phyloP scores from a whole-genome alignment of 768 basidiomycete species.

The Suillus bovinus region DNA sequence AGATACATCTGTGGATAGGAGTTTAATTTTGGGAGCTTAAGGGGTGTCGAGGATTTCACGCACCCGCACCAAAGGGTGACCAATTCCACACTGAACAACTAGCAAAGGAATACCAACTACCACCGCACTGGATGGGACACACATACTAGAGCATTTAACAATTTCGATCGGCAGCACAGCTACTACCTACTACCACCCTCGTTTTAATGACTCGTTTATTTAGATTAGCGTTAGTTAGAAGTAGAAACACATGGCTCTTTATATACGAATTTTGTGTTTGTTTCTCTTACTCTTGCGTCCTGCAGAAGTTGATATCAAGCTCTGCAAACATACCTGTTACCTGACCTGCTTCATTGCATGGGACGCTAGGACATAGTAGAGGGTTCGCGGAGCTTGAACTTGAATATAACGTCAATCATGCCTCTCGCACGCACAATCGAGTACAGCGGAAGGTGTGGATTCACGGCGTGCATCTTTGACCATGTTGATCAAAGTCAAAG shows the following conservation, averaged over 20 bases:
- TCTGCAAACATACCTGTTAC: not conserved
- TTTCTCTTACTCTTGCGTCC: not conserved
- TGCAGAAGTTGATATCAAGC: not conserved
- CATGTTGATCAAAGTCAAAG: constrained; percentile 94
- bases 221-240: not conserved
- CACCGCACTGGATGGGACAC: not conserved
- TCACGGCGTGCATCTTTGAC: constrained; percentile 7
- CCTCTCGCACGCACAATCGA: not conserved
- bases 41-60: too few species aligned
- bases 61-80: not conserved
- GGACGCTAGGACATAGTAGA: not conserved
- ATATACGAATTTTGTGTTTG: not conserved
- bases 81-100: not conserved
- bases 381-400: not conserved
- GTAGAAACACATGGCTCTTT: not conserved
- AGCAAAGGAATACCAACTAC: not conserved
- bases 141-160: not conserved
- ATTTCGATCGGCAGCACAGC: not conserved
- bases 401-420: not conserved
- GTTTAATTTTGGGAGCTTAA: not conserved
- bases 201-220: not conserved
- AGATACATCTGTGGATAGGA: not conserved
- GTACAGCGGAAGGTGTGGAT: not conserved
- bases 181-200: not conserved
- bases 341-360: not conserved